Conservation (phyloP, 306 rosid genomes). For the Prunus persica region Prunus_persica_NCBIv2 NC_034015.1:21507001-21507500, state of each 20-base stretch:
- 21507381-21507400: slow-evolving; percentile 78
- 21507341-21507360: slow-evolving; percentile 38
- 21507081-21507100: slow-evolving; percentile 60
- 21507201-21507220: slow-evolving; percentile 56
- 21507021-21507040: slow-evolving; percentile 46
- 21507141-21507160: slow-evolving; percentile 41
- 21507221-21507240: slow-evolving; percentile 20
- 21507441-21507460: slow-evolving; percentile 81
- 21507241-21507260: slow-evolving; percentile 33
- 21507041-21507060: slow-evolving; percentile 64
- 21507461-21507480: slow-evolving; percentile 62
- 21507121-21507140: slow-evolving; percentile 25
- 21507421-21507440: slow-evolving; percentile 73
- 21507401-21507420: slow-evolving; percentile 85
- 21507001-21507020: slow-evolving; percentile 67
- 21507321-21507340: slow-evolving; percentile 43
- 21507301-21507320: slow-evolving; percentile 29
- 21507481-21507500: slow-evolving; percentile 84
- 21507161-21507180: slow-evolving; percentile 72
- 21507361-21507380: slow-evolving; percentile 46
- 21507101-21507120: slow-evolving; percentile 26
- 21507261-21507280: slow-evolving; percentile 26
- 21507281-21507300: slow-evolving; percentile 23
- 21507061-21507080: slow-evolving; percentile 58
- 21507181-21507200: slow-evolving; percentile 69